Evolutionary conservation across 495 filamentous ascomycete genomes (phyloP), one percentile per base, ranked within the genome.

Genomic region (Physcia stellaris): DNA sequence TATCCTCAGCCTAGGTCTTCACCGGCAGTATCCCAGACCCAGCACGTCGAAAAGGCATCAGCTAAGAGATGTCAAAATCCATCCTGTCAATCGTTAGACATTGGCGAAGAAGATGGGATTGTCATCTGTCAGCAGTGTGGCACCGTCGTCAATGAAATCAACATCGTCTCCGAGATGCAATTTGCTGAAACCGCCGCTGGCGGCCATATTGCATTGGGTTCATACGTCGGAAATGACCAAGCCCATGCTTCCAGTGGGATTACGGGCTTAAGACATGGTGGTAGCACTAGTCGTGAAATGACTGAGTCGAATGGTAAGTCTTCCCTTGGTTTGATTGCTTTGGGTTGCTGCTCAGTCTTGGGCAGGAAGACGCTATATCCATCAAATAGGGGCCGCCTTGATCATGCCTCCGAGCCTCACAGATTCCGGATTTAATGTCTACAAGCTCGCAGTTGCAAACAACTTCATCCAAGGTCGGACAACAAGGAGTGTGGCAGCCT

Each of bases 381-480:
- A 53, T 18, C 61, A 70, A 36, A 45, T 75, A 15, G 58, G 67
- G 0, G 34, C 41, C 29, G 57, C 64, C 15, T 45, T 77, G 35
- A 62, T 62, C 27, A 71, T 93, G 23, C 62, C 67, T 3, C 67
- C 74, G 15, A 64, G 59, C 35, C 62, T 79, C 34, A 61, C 65
- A 24, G 76, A 80, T 30, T 62, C 67, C 32, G 86, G 74, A 19
- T 63, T 77, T 33, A 66, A 77, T 32, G 65, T 83, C 23, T 95
- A 86, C 61, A 84, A 80, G 52, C 71, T 94, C 15, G 81, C 83
- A 1, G 68, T 79, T 15, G 68, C 64, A 32, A 64, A 71, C 52
- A 84, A 86, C 60, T 98, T 95, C 59, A 79, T 85, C 22, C 80
- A 87, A 57, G 90, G 90, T 49, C 84, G 90, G 34, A 74, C 77